A percentile compares a stretch with the other conserved stretches of the same genome.
These are phyloP conservation scores for Brassica incana DNA, from an alignment of 345 rosid species.

Conservation along the genomic window DNA sequence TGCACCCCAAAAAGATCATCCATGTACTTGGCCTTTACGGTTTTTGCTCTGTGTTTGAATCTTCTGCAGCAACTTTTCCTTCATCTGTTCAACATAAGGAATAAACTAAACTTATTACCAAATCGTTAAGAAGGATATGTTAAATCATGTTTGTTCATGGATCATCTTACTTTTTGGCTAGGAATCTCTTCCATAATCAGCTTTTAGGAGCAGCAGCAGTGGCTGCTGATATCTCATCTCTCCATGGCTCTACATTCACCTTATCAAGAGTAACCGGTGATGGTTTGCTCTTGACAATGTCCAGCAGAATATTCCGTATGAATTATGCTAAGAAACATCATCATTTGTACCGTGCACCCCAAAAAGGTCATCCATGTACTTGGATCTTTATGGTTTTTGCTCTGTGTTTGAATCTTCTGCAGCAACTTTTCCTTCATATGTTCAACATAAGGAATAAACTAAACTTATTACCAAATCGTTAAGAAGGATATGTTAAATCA, in stretches of 20 bases:
- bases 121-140: not conserved
- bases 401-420: conserved; percentile 8
- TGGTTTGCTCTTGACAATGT: conserved; percentile 10
- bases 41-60: conserved; percentile 15
- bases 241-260: conserved; percentile 8
- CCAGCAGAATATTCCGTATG: conserved; percentile 19
- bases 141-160: not conserved
- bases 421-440: conserved; percentile 3
- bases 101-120: conserved; percentile 8
- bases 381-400: not conserved
- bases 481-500: not conserved
- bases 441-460: conserved; percentile 7
- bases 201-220: conserved; percentile 4
- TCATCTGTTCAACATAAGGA: conserved; percentile 17
- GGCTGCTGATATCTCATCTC: conserved; percentile 26
- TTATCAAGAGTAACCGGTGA: not conserved
- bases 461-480: conserved; percentile 9
- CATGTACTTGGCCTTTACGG: not conserved
- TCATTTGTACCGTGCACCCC: conserved; percentile 2
- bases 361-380: not conserved
- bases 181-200: conserved; percentile 26
- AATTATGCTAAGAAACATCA: not conserved
- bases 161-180: conserved; percentile 21
- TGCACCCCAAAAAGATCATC: not conserved
- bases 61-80: not conserved